Conservation (phyloP, 2,329 filamentous ascomycete species). For the Diplodia scrobiculata region DNA sequence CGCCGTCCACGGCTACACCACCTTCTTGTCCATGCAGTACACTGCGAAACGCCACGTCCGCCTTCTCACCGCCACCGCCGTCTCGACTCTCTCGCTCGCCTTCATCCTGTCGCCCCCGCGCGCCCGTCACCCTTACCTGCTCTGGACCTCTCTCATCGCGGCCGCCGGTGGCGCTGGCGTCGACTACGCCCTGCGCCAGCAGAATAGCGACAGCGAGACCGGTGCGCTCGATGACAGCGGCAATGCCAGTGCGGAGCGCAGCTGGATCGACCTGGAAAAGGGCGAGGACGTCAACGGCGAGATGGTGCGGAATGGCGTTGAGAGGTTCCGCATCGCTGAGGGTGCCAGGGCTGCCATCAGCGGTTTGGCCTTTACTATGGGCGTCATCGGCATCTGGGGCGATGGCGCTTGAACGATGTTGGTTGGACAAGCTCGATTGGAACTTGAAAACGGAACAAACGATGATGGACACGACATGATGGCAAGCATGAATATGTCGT, state of each 20-base stretch:
- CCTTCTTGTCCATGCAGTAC: slow-evolving; percentile 61
- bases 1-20: slow-evolving; percentile 68
- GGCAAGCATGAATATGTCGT: not conserved
- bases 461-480: not conserved
- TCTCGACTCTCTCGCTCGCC: slow-evolving; percentile 72
- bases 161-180: slow-evolving; percentile 49
- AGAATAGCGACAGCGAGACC: slow-evolving; percentile 18
- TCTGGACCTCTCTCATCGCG: slow-evolving; percentile 77
- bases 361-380: slow-evolving; percentile 52
- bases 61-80: slow-evolving; percentile 68
- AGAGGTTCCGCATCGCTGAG: slow-evolving; percentile 48
- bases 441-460: slow-evolving; percentile 2
- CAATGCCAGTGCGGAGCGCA: slow-evolving; percentile 31
- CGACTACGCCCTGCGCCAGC: slow-evolving; percentile 41
- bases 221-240: slow-evolving; percentile 12
- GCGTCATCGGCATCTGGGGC: slow-evolving; percentile 54
- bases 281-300: slow-evolving; percentile 54
- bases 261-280: slow-evolving; percentile 35
- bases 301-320: slow-evolving; percentile 51
- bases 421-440: not conserved
- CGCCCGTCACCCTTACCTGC: slow-evolving; percentile 81
- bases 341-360: slow-evolving; percentile 47
- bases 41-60: slow-evolving; percentile 68
- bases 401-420: slow-evolving; percentile 42
- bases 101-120: slow-evolving; percentile 74